These are phyloP conservation scores for Jaltomata sinuosa DNA, from an alignment of 257 asterid species.

Conservation along the genomic window DNA sequence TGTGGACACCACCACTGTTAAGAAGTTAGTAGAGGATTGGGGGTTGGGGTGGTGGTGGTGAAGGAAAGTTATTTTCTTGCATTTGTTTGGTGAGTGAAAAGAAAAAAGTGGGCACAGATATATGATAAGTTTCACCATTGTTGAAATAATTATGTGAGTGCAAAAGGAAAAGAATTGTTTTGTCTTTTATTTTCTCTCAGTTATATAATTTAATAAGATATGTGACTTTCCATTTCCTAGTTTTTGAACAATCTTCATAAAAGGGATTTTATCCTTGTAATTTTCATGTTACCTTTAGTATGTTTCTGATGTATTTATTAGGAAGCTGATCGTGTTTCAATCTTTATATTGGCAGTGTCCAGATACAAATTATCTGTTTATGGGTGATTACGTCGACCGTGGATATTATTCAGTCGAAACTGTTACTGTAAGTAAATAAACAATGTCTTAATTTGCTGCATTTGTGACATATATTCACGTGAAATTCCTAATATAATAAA, in stretches of 20 bases:
- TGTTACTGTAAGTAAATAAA: conserved; percentile 67
- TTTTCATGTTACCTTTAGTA: background rate
- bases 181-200: background rate
- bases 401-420: conserved; percentile 95
- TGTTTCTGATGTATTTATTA: background rate
- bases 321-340: background rate
- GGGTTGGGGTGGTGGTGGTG: background rate
- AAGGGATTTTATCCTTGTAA: background rate
- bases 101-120: background rate
- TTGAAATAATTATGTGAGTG: background rate
- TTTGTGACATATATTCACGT: background rate
- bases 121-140: background rate
- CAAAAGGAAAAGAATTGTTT: background rate
- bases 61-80: background rate
- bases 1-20: background rate
- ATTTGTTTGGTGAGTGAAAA: background rate
- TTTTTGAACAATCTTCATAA: background rate
- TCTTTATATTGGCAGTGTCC: conserved; percentile 65
- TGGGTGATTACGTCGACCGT: conserved; percentile 97
- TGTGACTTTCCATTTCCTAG: background rate
- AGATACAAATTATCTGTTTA: conserved; percentile 86
- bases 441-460: background rate
- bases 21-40: background rate
- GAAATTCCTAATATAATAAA: background rate
- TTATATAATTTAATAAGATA: background rate